Base-by-base conservation (phyloP, 192 early-diverging fungal species). In the Coemansia sp. region DNA sequence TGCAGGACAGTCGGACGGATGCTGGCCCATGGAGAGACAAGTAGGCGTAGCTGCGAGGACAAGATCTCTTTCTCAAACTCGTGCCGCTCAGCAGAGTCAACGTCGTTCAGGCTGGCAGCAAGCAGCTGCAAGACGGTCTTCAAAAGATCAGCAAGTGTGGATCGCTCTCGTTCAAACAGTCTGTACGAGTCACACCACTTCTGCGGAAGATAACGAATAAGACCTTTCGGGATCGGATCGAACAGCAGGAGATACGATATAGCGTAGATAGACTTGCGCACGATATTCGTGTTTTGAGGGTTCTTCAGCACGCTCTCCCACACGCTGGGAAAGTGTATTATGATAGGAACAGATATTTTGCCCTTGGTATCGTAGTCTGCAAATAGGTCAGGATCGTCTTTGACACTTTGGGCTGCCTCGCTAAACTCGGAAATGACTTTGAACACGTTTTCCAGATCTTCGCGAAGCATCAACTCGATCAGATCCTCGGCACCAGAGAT, bases 191-290 rank as follows among this genome's bases (percentile, higher is more conserved):
- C 9, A 2, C 63, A 54, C 74, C 73, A 76, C n/a, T 20, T 2
- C 4, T 15, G 13, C 8, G 78, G 73, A 46, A 75, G 59, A 17
- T 43, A 65, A 1, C 17, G n/a, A 14, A 57, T 23, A 38, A 79
- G 41, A 22, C 56, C 38, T 2, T 9, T n/a, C 5, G 73, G 73
- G 15, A 81, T 40, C 29, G 65, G 66, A 34, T 81, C 73, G 54
- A 71, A 81, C 14, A 75, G 63, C 52, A 81, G 41, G 43, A 81
- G 23, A 34, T 75, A 81, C 33, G 78, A 81, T 25, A 50, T 61
- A 7, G 66, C 73, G 11, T 63, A 75, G 4, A 81, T 22, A 0
- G 78, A 55, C 45, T 72, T 55, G 32, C 71, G 68, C 22, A 71
- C 69, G 11, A 81, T 42, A n/a, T 67, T 71, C 6, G 66, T 72